These are phyloP conservation scores for Xylaria flabelliformis DNA, from an alignment of 495 filamentous ascomycete species.

Conservation along the genomic window DNA sequence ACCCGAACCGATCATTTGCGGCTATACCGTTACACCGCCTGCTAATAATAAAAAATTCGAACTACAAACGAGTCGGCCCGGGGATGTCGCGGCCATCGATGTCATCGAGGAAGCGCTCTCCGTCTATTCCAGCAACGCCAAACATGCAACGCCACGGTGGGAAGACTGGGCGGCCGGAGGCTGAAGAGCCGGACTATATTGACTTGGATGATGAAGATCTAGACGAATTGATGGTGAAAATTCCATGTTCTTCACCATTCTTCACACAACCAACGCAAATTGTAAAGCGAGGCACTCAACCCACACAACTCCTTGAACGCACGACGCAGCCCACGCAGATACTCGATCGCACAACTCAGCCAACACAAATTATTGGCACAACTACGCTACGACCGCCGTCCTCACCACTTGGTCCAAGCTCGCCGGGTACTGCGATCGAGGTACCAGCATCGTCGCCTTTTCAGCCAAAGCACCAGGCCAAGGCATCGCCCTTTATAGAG, in stretches of 20 bases:
- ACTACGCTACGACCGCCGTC: constrained; percentile 32
- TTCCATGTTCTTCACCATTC: constrained; percentile 49
- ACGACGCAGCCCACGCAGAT: constrained; percentile 49
- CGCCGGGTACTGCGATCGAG: constrained; percentile 63
- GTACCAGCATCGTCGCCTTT: constrained; percentile 85
- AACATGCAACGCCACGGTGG: constrained; percentile 30
- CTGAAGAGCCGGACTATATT: constrained; percentile 28
- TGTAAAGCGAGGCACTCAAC: constrained; percentile 43
- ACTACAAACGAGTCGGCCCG: neutral
- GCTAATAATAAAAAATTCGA: neutral
- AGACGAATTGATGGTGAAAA: constrained; percentile 41
- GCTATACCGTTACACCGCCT: neutral
- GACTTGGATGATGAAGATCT: constrained; percentile 40
- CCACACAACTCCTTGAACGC: constrained; percentile 38
- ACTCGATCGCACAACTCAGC: constrained; percentile 60
- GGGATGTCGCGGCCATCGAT: constrained; percentile 31
- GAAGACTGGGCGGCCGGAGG: constrained; percentile 20
- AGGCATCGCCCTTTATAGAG: constrained; percentile 27
- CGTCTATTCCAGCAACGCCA: constrained; percentile 30
- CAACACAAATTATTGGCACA: constrained; percentile 66
- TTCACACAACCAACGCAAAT: constrained; percentile 49
- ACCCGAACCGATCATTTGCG: neutral
- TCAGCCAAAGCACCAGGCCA: constrained; percentile 38
- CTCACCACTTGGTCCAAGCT: constrained; percentile 49
- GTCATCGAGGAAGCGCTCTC: constrained; percentile 26